Evolutionary conservation across 345 rosid genomes (phyloP).

Genomic region (Odontarrhena argentea): DNA sequence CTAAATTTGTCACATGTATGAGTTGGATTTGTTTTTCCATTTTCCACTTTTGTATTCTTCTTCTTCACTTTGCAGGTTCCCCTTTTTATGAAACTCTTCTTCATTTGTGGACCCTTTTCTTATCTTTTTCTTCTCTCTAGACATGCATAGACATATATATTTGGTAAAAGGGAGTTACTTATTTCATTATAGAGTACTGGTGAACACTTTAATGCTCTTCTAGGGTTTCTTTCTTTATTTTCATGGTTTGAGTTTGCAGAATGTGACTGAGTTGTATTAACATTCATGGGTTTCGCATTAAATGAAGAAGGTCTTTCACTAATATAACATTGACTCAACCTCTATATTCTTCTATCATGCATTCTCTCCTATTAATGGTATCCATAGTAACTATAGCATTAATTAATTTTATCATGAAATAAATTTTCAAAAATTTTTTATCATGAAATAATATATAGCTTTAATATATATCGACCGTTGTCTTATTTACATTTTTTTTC

Average conservation of each 20-base stretch:
- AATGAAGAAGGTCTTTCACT: conserved; percentile 50
- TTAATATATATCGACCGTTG: conserved; percentile 1
- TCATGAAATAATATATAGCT: background rate
- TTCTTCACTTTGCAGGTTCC: conserved; percentile 43
- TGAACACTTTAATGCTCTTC: conserved; percentile 34
- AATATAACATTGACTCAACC: conserved; percentile 40
- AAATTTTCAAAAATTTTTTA: too few species aligned
- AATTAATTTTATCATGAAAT: conserved; percentile 1
- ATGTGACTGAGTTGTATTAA: conserved; percentile 34
- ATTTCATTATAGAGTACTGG: conserved; percentile 29
- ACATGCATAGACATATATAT: conserved; percentile 8
- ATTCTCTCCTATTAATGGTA: conserved; percentile 35
- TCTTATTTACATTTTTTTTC: background rate
- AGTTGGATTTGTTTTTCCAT: conserved; percentile 44
- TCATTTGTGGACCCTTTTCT: conserved; percentile 28
- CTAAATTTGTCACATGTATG: conserved; percentile 50
- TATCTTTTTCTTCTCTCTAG: conserved; percentile 36
- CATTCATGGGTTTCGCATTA: conserved; percentile 51
- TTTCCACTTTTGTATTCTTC: conserved; percentile 51
- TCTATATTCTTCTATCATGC: conserved; percentile 39
- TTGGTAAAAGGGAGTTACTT: conserved; percentile 30
- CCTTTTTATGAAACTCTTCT: conserved; percentile 47
- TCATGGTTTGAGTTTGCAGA: conserved; percentile 40
- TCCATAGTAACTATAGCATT: conserved; percentile 23
- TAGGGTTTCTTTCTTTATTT: conserved; percentile 41